phyloP scores from a whole-genome alignment of 768 basidiomycete genomes.

The Hericium rajendrae region DNA sequence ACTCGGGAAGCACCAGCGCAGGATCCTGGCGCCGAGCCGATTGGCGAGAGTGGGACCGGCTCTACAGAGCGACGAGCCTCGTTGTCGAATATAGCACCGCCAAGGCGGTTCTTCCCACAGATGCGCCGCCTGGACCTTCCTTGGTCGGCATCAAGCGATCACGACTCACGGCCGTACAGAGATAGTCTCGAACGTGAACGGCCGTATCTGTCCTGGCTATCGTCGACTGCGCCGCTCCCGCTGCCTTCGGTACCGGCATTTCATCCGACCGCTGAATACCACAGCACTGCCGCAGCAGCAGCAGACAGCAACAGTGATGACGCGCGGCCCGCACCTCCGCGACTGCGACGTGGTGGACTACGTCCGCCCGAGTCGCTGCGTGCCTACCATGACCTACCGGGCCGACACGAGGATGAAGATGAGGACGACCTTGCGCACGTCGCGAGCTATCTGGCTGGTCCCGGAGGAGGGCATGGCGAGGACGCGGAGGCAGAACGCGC shows the following conservation, averaged over 20 bases:
- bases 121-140: slow-evolving; percentile 11
- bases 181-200: not conserved
- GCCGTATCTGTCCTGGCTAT: not conserved
- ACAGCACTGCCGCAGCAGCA: not conserved
- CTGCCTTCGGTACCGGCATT: not conserved
- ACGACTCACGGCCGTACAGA: not conserved
- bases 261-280: not conserved
- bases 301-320: not conserved
- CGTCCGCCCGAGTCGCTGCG: slow-evolving; percentile 55
- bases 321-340: slow-evolving; percentile 24
- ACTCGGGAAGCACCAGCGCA: slow-evolving; percentile 23
- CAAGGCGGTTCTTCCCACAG: slow-evolving; percentile 3
- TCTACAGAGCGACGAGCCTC: not conserved
- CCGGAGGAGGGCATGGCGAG: not conserved
- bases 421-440: not conserved
- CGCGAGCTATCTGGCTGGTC: not conserved
- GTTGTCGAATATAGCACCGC: not conserved
- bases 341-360: slow-evolving; percentile 58
- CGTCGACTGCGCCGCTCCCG: not conserved
- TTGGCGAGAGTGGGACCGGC: slow-evolving; percentile 8
- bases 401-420: not conserved
- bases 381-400: slow-evolving; percentile 22
- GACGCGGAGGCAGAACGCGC: not conserved
- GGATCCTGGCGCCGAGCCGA: not conserved
- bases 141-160: slow-evolving; percentile 5